These are phyloP conservation scores for Neopestalotiopsis clavispora DNA, from an alignment of 2,329 filamentous ascomycete genomes.

Conservation along the genomic window DNA sequence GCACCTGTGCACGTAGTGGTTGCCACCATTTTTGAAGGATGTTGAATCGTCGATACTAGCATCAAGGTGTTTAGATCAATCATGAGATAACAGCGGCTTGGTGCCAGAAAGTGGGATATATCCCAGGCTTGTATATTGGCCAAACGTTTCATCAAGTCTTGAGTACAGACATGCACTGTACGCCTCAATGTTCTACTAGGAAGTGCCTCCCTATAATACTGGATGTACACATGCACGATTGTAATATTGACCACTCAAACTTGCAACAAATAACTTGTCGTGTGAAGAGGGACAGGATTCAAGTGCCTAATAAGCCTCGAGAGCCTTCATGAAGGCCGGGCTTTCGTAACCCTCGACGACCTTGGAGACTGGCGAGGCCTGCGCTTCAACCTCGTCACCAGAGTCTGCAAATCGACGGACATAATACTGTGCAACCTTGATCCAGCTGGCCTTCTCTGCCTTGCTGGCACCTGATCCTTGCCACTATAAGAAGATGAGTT, in stretches of 20 bases:
- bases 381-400: slow-evolving; percentile 36
- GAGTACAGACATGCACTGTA: too few species aligned
- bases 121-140: too few species aligned
- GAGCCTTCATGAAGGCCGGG: slow-evolving; percentile 53
- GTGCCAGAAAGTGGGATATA: too few species aligned
- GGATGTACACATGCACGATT: too few species aligned
- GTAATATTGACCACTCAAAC: not conserved
- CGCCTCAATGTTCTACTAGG: too few species aligned
- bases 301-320: slow-evolving; percentile 33
- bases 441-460: slow-evolving; percentile 64
- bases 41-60: too few species aligned
- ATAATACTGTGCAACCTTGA: slow-evolving; percentile 63
- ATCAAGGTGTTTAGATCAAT: too few species aligned
- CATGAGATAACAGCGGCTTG: too few species aligned
- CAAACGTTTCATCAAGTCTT: too few species aligned
- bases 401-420: slow-evolving; percentile 45
- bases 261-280: not conserved
- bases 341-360: slow-evolving; percentile 62
- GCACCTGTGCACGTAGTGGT: too few species aligned
- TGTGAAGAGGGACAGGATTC: not conserved
- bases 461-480: slow-evolving; percentile 63
- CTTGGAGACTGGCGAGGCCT: slow-evolving; percentile 59
- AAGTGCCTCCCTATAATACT: too few species aligned
- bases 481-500: slow-evolving; percentile 44
- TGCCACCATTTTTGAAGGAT: too few species aligned